Base-by-base conservation (phyloP, 2,329 filamentous ascomycete species). In the Paramyrothecium roridum region DNA sequence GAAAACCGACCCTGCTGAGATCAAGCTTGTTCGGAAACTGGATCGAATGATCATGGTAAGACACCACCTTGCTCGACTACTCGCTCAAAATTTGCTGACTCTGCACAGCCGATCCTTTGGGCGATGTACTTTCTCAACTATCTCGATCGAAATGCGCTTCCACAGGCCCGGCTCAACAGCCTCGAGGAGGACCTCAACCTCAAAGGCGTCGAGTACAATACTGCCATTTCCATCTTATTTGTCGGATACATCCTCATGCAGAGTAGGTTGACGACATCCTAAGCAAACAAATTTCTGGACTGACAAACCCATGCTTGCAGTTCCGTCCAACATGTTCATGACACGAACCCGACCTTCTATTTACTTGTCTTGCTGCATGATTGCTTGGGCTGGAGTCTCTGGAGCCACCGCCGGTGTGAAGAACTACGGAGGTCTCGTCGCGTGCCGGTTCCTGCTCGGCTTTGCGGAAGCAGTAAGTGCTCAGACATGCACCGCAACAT, bases 201-300 rank as follows among this genome's bases (percentile, higher is more conserved):
- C 77, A 69, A 63, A 1, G 80, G 80, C 13, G 83, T 77, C 2
- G 78, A 86, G 54, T 86, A 82, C 62, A 84, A 81, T 49, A 70
- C 71, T 0, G 66, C 72, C 0, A 71, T 76, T 12, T 75, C 72
- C 3, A 73, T 74, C 49, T 57, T 73, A 21, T 68, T 73, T 48
- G 71, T 72, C 33, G 78, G 82, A 11, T 76, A 77, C 60, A 72
- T 77, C 37, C 66, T 76, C 26, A 73, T 74, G 63, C 76, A 76
- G 47, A 65, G 71, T 10, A 30, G 4, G 68, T 68, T 0, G 68
- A 70, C 52, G 76, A 76, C 58, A 74, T 78, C 72, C 56, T 77
- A 51, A 70, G 77, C 56, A 75, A 72, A 2, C 69, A 73, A n/a
- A 65, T 76, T 4, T 30, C 26, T 10, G 4, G 26, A 30, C 10